These are phyloP conservation scores for Russula griseocarnosa DNA, from an alignment of 768 basidiomycete species.

Conservation along the genomic window DNA sequence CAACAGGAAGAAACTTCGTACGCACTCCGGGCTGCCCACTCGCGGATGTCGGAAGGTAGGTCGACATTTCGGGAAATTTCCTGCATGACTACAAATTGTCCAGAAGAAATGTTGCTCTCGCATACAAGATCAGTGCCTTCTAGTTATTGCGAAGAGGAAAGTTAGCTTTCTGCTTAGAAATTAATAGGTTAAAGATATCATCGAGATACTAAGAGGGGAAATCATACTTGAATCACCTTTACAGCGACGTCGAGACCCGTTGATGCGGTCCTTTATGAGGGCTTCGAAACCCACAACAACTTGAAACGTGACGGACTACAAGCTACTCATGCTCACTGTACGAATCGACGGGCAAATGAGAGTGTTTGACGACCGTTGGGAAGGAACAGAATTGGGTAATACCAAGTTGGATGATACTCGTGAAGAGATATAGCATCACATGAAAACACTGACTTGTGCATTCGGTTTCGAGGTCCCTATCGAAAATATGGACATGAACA, in stretches of 20 bases:
- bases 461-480: neutral
- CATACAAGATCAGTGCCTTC: neutral
- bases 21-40: neutral
- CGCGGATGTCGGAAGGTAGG: neutral
- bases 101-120: constrained; percentile 1
- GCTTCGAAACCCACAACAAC: neutral
- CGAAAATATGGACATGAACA: neutral
- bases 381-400: neutral
- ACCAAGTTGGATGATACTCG: neutral
- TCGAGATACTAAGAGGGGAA: neutral
- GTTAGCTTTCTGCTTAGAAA: neutral
- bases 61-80: neutral
- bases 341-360: neutral
- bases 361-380: neutral
- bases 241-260: no score
- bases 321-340: neutral
- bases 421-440: neutral
- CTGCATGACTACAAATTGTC: neutral
- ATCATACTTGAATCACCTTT: neutral
- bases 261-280: neutral
- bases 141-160: neutral
- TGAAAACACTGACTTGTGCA: neutral
- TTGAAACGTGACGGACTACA: neutral
- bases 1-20: neutral
- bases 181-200: neutral